Evolutionary conservation across 352 stramenopile species (phyloP).

Genomic region (Pilasporangium apinafurcum): DNA sequence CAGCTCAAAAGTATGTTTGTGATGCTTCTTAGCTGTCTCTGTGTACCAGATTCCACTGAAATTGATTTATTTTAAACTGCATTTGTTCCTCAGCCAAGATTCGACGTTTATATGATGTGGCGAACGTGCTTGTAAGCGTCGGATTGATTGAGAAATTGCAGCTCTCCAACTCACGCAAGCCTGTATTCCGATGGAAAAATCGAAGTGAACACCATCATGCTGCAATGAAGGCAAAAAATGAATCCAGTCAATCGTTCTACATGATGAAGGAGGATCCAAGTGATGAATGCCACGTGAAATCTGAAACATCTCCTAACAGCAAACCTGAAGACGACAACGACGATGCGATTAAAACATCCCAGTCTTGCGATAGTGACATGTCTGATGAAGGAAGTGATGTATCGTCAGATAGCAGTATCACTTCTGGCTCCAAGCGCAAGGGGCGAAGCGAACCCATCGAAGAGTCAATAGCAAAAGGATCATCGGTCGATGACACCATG

Average conservation of each 20-base stretch:
- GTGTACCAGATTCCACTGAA: background rate
- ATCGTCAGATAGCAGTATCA: conserved; percentile 33
- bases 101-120: conserved; percentile 96
- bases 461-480: conserved; percentile 17
- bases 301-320: no score
- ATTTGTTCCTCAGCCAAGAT: conserved; percentile 79
- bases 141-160: conserved; percentile 90
- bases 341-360: conserved; percentile 33
- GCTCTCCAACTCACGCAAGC: conserved; percentile 75
- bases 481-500: conserved; percentile 20
- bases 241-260: conserved; percentile 5
- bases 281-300: background rate
- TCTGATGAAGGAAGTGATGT: conserved; percentile 53
- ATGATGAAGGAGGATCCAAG: conserved; percentile 7
- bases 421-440: conserved; percentile 31
- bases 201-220: conserved; percentile 12
- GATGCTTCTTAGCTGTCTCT: background rate
- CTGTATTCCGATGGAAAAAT: conserved; percentile 76
- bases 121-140: conserved; percentile 93
- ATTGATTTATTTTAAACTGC: background rate
- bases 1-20: conserved; percentile 70
- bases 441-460: no score
- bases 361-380: conserved; percentile 60
- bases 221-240: background rate
- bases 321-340: conserved; percentile 9